Evolutionary conservation across 352 stramenopile genomes (phyloP).

Genomic region (Phytophthora boehmeriae): DNA sequence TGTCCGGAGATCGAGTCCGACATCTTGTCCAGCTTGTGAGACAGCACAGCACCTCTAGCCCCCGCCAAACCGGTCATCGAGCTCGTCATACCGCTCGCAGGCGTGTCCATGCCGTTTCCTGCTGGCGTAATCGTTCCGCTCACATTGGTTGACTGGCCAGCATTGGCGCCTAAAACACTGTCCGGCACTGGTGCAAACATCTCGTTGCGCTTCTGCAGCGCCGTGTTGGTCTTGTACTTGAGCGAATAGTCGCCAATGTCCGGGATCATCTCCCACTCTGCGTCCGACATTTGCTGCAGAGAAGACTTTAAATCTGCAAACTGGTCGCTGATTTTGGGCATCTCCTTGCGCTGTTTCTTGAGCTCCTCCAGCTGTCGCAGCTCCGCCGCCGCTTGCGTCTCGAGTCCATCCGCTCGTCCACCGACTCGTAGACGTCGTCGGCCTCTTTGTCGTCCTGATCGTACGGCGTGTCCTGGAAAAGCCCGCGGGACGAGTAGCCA

Average conservation of each 20-base stretch:
- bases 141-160: conserved; percentile 31
- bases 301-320: conserved; percentile 98
- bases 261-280: conserved; percentile 96
- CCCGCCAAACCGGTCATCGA: conserved; percentile 91
- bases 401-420: conserved; percentile 96
- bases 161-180: conserved; percentile 84
- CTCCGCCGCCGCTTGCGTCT: conserved; percentile 90
- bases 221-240: conserved; percentile 89
- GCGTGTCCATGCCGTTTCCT: conserved; percentile 48
- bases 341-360: conserved; percentile 86
- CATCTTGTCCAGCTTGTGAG: conserved; percentile 97
- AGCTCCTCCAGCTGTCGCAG: conserved; percentile 84
- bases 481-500: conserved; percentile 81
- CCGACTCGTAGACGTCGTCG: conserved; percentile 94
- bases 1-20: conserved; percentile 95
- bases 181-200: conserved; percentile 96
- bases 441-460: conserved; percentile 97
- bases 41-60: conserved; percentile 93
- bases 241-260: conserved; percentile 97
- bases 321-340: conserved; percentile 96
- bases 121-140: conserved; percentile 65
- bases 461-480: conserved; percentile 94
- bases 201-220: conserved; percentile 93
- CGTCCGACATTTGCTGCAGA: conserved; percentile 90
- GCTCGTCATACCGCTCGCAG: conserved; percentile 65